Evolutionary conservation across 177 flowering plant species (phyloP), one percentile per base, ranked within the genome.

Genomic region (Telopea speciosissima): DNA sequence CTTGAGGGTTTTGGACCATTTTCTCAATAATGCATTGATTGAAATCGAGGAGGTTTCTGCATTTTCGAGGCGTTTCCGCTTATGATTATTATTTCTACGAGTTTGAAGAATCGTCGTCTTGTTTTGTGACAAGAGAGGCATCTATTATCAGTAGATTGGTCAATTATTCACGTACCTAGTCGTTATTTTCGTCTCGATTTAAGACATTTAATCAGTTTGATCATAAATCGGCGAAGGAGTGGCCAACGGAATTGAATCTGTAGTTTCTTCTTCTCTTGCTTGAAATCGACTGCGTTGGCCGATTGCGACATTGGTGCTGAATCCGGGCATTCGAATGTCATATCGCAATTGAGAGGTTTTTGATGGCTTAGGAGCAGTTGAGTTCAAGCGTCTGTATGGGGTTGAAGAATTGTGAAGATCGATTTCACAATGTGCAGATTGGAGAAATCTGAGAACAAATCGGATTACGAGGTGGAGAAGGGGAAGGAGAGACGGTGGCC

Each of bases 381-480:
- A 60, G 65, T 59, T 58, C 12, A n/a, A 31, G 52, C 49, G 49
- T 64, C 62, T 24, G 36, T n/a, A 14, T 64, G 66, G 36, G 33
- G 23, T 56, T 66, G 58, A 63, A 59, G 25, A 65, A 40, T 25
- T 44, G 58, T 16, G 23, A 56, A 60, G 68, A 59, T 68, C 28
- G 71, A 40, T n/a, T 25, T 36, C 49, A 36, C 8, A 63, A 72
- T 65, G 74, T 66, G 74, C 28, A 67, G 58, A 70, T 26, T 72
- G 58, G 80, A 78, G 76, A 60, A 72, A 69, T 65, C 72, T 59
- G 67, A 58, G 64, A 63, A 68, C 69, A 44, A 76, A 63, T 65
- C 28, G n/a, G 73, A 65, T 64, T 54, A n/a, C 36, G 24, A 8
- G 65, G 31, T 5, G 16, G 42, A 58, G 65, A 66, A 25, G 42